Conservation (phyloP, 495 filamentous ascomycete genomes). For the Extremus antarcticus region DNA sequence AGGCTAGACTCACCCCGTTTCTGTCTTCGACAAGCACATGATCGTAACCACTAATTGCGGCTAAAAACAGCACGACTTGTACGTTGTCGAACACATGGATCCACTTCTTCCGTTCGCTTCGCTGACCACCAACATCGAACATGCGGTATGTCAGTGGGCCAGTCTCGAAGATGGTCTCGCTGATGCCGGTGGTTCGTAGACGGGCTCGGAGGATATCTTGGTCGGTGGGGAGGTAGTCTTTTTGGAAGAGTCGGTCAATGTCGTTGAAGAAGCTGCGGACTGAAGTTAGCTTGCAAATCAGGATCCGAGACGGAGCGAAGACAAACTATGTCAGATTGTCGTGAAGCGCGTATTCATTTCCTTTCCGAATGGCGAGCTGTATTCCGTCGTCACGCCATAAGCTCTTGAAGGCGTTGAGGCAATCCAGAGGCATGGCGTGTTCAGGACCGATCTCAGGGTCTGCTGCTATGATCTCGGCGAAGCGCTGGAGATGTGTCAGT, state of each 20-base stretch:
- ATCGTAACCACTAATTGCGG: constrained; percentile 93
- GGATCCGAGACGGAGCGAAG: not conserved
- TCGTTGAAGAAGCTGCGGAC: constrained; percentile 72
- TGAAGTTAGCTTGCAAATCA: constrained; percentile 18
- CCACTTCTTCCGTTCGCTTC: constrained; percentile 98
- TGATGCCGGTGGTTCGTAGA: constrained; percentile 90
- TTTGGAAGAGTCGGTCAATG: constrained; percentile 78
- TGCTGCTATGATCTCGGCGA: constrained; percentile 31
- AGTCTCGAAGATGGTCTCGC: constrained; percentile 90
- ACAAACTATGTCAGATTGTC: constrained; percentile 91
- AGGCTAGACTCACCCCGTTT: constrained; percentile 64
- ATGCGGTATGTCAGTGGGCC: constrained; percentile 93
- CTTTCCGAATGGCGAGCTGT: constrained; percentile 73
- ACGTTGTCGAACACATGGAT: constrained; percentile 99
- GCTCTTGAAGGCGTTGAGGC: constrained; percentile 67
- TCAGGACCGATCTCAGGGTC: constrained; percentile 29
- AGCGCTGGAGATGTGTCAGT: constrained; percentile 9
- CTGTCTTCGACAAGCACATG: constrained; percentile 96
- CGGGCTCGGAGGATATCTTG: constrained; percentile 92
- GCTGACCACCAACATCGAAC: constrained; percentile 97
- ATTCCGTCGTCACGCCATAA: constrained; percentile 81
- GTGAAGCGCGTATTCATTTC: constrained; percentile 92
- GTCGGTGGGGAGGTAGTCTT: constrained; percentile 84
- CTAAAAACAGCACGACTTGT: constrained; percentile 83
- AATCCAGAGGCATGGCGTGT: constrained; percentile 47